A percentile compares a stretch with the other conserved stretches of the same genome.
phyloP scores from a whole-genome alignment of 306 rosid species.

The Hippophae rhamnoides region DNA sequence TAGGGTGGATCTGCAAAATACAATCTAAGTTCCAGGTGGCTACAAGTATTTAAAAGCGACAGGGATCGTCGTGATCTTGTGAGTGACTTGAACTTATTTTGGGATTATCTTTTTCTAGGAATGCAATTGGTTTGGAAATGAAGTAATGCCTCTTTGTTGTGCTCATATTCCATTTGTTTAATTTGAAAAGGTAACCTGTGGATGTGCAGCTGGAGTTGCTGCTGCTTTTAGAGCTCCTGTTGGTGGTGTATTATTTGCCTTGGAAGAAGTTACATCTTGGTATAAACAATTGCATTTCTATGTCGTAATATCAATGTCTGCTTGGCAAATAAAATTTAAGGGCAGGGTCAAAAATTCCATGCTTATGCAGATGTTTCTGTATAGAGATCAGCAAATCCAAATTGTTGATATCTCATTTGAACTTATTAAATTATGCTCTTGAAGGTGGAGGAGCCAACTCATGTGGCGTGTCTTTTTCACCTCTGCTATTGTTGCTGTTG shows the following conservation, averaged over 20 bases:
- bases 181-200: constrained; percentile 86
- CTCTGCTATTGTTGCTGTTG: constrained; percentile 94
- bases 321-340: no score
- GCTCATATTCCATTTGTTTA: constrained; percentile 19
- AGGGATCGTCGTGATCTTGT: constrained; percentile 95
- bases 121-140: neutral
- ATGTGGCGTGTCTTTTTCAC: constrained; percentile 98
- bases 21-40: constrained; percentile 85
- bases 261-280: constrained; percentile 99
- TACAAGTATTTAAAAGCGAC: constrained; percentile 78
- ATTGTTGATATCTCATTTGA: no score
- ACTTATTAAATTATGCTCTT: neutral
- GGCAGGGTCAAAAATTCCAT: no score
- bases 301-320: no score
- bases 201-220: constrained; percentile 98
- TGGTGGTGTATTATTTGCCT: constrained; percentile 94
- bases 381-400: no score
- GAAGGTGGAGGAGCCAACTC: constrained; percentile 67
- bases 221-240: constrained; percentile 99
- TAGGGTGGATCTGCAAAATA: constrained; percentile 94
- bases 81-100: constrained; percentile 19
- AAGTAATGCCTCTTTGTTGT: neutral
- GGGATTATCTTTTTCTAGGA: neutral
- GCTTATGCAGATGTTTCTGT: no score
- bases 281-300: constrained; percentile 9